Evolutionary conservation across 352 stramenopile species (phyloP).

Genomic region (Aphanomyces invadans): DNA sequence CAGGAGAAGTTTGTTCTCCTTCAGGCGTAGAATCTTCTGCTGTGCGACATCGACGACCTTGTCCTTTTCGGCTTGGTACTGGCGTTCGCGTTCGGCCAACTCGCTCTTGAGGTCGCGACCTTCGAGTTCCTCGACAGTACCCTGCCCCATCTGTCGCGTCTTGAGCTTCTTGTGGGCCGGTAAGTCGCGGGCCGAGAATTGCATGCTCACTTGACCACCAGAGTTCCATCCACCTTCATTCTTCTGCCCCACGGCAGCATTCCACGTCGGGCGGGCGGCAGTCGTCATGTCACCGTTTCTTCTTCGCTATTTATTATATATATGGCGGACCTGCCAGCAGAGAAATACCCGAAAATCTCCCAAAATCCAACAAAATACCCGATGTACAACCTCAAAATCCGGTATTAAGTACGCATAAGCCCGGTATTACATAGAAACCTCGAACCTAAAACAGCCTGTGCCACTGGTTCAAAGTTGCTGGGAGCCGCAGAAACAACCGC

Average conservation of each 20-base stretch:
- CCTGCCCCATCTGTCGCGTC: constrained; percentile 75
- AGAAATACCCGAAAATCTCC: background rate
- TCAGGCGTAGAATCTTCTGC: constrained; percentile 62
- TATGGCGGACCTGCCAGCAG: background rate
- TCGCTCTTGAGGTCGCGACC: constrained; percentile 64
- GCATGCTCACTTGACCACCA: constrained; percentile 69
- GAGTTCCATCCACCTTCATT: constrained; percentile 82
- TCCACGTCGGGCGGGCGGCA: constrained; percentile 78
- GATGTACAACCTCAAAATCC: background rate
- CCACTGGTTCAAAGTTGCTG: constrained; percentile 2
- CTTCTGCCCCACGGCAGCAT: constrained; percentile 76
- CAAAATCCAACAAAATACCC: no score
- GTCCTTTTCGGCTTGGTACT: constrained; percentile 67
- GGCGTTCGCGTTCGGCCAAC: constrained; percentile 59
- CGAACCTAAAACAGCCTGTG: background rate
- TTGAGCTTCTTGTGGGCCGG: constrained; percentile 78
- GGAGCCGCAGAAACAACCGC: background rate
- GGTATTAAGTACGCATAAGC: background rate
- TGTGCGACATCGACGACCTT: constrained; percentile 72
- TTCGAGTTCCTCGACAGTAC: constrained; percentile 69
- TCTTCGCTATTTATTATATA: constrained; percentile 1
- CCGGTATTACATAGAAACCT: background rate
- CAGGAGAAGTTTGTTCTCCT: constrained; percentile 78
- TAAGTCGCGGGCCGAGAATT: constrained; percentile 75
- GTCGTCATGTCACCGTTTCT: constrained; percentile 53